Base-by-base conservation (phyloP, 257 asterid genomes). In the Scutellaria barbata region DNA sequence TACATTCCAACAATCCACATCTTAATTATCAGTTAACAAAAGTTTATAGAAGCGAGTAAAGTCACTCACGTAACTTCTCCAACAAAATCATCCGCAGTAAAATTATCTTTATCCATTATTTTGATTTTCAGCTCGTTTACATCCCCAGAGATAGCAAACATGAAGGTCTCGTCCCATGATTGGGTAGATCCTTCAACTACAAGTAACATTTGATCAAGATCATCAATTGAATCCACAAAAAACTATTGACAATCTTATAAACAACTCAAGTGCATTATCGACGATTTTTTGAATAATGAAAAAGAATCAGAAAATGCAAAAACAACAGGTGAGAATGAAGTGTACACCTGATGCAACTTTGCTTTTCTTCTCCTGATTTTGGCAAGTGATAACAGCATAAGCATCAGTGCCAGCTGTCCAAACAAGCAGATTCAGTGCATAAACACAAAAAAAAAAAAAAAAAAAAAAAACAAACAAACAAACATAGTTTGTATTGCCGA, bases 91-190 rank as follows among this genome's bases (percentile, higher is more conserved):
- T 88, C 97, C 0, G 50, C 69, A 54, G 82, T 73, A 42, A 83
- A 35, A 66, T 57, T 72, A 66, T 90, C 96, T 17, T 79, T 81
- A 79, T 90, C 97, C 91, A 86, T 77, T 35, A 90, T 14, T 80
- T 51, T 88, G 76, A 90, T 76, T 68, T 78, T 80, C 41, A 90
- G 78, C 53, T 85, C 87, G 10, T 74, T 68, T 20, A 68, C 82
- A 65, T 82, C 80, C 10, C 35, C 69, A 11, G 86, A 65, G 68
- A 88, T 69, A 13, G 80, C 63, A 72, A 90, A 90, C 57, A 88
- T 51, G 77, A 90, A 88, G 13, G 90, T 88, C 60, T 90, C 92
- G 10, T 90, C 84, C 97, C 97, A 90, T 45, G 88, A 83, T 43
- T 93, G 93, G 10, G 61, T 61, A 1, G 86, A 69, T 58, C 94